Base-by-base conservation (phyloP, 805 yeast genomes). In the Schizosaccharomyces osmophilus region DNA sequence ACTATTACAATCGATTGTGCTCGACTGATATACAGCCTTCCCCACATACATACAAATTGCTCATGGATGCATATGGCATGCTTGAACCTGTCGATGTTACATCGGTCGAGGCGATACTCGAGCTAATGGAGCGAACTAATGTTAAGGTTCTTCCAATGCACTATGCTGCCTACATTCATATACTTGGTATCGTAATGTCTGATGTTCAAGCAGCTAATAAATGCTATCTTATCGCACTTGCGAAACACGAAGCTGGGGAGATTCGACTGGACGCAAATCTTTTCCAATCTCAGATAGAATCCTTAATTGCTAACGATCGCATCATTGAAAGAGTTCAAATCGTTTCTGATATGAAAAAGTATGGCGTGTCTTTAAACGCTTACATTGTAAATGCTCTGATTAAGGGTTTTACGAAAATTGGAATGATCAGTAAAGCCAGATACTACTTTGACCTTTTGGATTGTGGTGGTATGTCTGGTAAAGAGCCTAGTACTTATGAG, bases 11-110 rank as follows among this genome's bases (percentile, higher is more conserved):
- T 6, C 64, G 67, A 65, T 66, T 74, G 62, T 62, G 68, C 13
- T 54, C 48, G 19, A 48, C 62, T 6, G 54, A 63, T 4, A 57
- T 66, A 5, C 60, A 64, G 43, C 74, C 74, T 4, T 68, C 75
- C 2, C 64, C 74, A 1, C 71, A 67, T 59, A 72, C 77, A n/a
- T 75, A 74, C 66, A 70, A 70, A 63, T 68, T 75, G 42, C 63
- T 74, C 54, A 74, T 74, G 63, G 74, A 71, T 65, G 60, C 72
- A 65, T 70, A 68, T 66, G 64, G 68, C 63, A 61, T 67, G 4
- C 62, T 73, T 17, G 68, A 69, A 55, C 71, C 73, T 4, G 63
- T 67, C 9, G 69, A 72, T 59, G 63, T 74, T 19, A 68, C 64
- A 17, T 64, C 67, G 4, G 77, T 77, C 2, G 74, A 70, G 61